Evolutionary conservation across 768 basidiomycete genomes (phyloP).

Genomic region (Phallus indusiatus): DNA sequence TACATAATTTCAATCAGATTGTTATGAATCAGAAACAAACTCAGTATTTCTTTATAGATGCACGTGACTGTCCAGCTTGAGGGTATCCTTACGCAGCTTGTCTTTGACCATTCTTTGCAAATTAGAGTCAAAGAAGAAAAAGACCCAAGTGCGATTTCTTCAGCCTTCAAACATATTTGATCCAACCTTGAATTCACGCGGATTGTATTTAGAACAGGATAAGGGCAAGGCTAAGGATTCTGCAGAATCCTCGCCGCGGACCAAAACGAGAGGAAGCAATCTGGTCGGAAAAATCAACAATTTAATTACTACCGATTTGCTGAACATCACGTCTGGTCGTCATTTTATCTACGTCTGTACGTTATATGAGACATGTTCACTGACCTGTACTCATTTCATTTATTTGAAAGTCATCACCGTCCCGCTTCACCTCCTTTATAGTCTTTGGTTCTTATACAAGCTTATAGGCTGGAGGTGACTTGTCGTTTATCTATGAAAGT

Average conservation of each 20-base stretch:
- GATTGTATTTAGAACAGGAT: not conserved
- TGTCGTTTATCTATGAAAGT: not conserved
- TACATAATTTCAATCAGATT: slow-evolving; percentile 6
- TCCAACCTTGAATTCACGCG: not conserved
- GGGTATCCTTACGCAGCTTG: slow-evolving; percentile 27
- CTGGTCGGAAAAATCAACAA: slow-evolving; percentile 32
- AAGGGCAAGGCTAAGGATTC: not conserved
- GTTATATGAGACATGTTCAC: not conserved
- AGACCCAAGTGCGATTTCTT: not conserved
- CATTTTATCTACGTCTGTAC: slow-evolving; percentile 22
- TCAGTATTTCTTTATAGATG: slow-evolving; percentile 12
- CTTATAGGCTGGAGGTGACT: slow-evolving; percentile 29
- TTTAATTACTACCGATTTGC: slow-evolving; percentile 27
- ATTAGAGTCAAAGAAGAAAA: slow-evolving; percentile 28
- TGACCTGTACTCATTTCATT: too few species aligned
- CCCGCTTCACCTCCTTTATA: slow-evolving; percentile 21
- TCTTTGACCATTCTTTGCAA: slow-evolving; percentile 30
- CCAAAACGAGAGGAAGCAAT: slow-evolving; percentile 4
- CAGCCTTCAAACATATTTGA: not conserved
- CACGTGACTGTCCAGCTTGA: slow-evolving; percentile 24
- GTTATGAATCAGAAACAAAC: not conserved
- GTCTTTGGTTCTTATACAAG: slow-evolving; percentile 24
- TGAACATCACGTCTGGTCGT: slow-evolving; percentile 24
- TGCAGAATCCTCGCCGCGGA: not conserved
- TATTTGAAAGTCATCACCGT: not conserved